A percentile compares a stretch with the other conserved stretches of the same genome.
Evolutionary conservation across 2,329 filamentous ascomycete genomes (phyloP).

Genomic region (Cordyceps cicadae): DNA sequence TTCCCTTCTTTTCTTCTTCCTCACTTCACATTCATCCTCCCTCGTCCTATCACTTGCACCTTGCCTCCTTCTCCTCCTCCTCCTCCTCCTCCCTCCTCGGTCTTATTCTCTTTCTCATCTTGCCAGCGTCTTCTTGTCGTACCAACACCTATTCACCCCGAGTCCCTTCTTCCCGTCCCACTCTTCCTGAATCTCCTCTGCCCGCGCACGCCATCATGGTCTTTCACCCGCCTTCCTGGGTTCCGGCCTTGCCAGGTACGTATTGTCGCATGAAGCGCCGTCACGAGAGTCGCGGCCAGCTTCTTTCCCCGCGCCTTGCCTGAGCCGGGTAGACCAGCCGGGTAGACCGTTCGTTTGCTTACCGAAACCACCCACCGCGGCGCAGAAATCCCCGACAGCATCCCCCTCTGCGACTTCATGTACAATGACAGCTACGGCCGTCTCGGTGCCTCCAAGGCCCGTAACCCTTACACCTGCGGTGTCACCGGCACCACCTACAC

Average conservation of each 20-base stretch:
- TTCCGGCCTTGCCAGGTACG: conserved; percentile 49
- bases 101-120: background rate
- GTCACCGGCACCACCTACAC: conserved; percentile 61
- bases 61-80: background rate
- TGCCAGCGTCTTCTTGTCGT: background rate
- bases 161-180: background rate
- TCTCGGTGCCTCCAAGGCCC: conserved; percentile 51
- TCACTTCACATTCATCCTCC: background rate
- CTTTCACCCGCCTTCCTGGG: conserved; percentile 55
- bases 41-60: background rate
- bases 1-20: background rate
- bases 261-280: background rate
- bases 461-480: conserved; percentile 69
- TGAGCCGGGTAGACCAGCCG: background rate
- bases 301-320: background rate
- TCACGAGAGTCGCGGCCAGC: background rate
- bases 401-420: conserved; percentile 71
- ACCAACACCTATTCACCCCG: background rate
- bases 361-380: background rate
- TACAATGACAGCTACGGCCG: conserved; percentile 64
- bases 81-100: background rate
- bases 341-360: background rate
- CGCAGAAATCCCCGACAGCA: conserved; percentile 58
- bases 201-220: conserved; percentile 29
- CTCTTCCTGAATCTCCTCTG: background rate